Percentiles rank a stretch among this genome's conserved stretches.
Evolutionary conservation across 208 protist species (phyloP).

Genomic region (Leishmania guyanensis): DNA sequence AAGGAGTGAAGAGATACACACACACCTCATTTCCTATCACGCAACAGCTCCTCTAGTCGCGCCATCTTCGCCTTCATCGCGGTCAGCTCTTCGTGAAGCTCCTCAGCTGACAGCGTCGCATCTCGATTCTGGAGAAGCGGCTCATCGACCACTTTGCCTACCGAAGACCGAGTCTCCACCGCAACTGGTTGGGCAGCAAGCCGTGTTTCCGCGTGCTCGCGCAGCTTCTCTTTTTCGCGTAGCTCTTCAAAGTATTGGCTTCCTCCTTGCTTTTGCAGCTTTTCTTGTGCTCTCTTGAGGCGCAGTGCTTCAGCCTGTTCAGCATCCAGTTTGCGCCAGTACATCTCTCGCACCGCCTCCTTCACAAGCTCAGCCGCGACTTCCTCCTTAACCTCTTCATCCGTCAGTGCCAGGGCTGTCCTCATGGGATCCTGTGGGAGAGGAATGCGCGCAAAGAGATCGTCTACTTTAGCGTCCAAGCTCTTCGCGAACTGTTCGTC

Average conservation of each 20-base stretch:
- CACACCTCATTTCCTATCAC: constrained; percentile 24
- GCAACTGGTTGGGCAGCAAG: neutral
- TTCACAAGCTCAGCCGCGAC: constrained; percentile 68
- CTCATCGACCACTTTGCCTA: neutral
- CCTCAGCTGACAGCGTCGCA: neutral
- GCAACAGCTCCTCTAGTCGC: constrained; percentile 54
- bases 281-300: constrained; percentile 61
- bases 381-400: constrained; percentile 74
- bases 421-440: constrained; percentile 82
- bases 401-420: constrained; percentile 64
- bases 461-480: constrained; percentile 51
- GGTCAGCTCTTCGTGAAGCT: constrained; percentile 48
- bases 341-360: constrained; percentile 81
- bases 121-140: neutral
- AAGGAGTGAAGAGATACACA: neutral
- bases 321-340: constrained; percentile 55
- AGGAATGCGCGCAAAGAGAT: constrained; percentile 76
- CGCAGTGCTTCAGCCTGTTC: constrained; percentile 73
- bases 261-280: constrained; percentile 29
- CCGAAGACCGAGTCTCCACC: neutral
- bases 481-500: constrained; percentile 59
- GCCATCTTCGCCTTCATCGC: constrained; percentile 58
- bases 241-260: constrained; percentile 28
- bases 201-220: neutral
- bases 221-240: constrained; percentile 13